phyloP scores from a whole-genome alignment of 352 stramenopile genomes.

The Globisporangium paddicum region DNA sequence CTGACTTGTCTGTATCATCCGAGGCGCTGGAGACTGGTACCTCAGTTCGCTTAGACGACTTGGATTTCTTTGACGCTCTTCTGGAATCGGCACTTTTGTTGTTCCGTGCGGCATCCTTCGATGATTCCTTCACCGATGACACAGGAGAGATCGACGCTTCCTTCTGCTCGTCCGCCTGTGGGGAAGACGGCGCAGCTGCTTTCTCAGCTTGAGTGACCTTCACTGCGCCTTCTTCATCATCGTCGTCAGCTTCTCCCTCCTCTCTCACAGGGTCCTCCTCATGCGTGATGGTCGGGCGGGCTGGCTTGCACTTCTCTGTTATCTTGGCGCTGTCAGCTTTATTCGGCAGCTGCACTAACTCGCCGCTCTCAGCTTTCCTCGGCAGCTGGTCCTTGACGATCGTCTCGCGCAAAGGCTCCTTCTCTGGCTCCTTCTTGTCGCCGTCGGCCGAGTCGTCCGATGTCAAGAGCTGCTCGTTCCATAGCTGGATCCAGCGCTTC shows the following conservation, averaged over 20 bases:
- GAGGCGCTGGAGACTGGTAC: not conserved
- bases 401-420: conserved; percentile 8
- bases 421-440: conserved; percentile 7
- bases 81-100: not conserved
- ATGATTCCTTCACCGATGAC: conserved; percentile 12
- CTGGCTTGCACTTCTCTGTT: not conserved
- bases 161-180: conserved; percentile 12
- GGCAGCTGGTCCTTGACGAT: not conserved
- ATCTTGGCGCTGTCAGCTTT: not conserved
- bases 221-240: conserved; percentile 5
- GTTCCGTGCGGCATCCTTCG: conserved; percentile 2
- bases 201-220: not conserved
- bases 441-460: conserved; percentile 1
- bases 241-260: conserved; percentile 6
- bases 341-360: not conserved
- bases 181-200: not conserved
- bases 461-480: conserved; percentile 45
- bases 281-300: conserved; percentile 7
- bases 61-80: conserved; percentile 1
- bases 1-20: conserved; percentile 1
- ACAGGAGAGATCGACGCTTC: conserved; percentile 17
- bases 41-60: not conserved
- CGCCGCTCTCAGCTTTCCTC: not conserved
- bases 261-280: conserved; percentile 4
- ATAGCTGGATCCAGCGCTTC: conserved; percentile 74